Conservation (phyloP, 2,329 filamentous ascomycete genomes). For the Kalaharituber pfeilii region DNA sequence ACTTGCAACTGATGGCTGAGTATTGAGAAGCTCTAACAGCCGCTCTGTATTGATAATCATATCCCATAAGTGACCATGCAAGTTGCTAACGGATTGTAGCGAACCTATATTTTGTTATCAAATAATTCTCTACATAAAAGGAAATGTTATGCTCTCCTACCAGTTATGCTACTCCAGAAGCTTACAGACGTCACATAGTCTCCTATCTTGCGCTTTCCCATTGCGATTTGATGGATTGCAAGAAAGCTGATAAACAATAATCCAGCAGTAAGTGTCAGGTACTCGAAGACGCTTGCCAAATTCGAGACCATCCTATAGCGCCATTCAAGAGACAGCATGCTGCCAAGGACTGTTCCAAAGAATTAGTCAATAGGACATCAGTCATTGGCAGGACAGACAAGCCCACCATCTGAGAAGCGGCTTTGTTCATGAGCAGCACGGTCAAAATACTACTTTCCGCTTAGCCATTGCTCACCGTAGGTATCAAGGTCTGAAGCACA, state of each 20-base stretch:
- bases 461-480: too few species aligned
- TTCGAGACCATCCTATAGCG: not conserved
- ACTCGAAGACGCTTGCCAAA: constrained; percentile 30
- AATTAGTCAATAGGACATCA: too few species aligned
- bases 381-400: constrained; percentile 10
- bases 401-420: constrained; percentile 30
- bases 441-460: constrained; percentile 38
- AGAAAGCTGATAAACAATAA: constrained; percentile 35
- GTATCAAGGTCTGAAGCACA: too few species aligned
- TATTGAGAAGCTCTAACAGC: constrained; percentile 39
- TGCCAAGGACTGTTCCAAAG: constrained; percentile 24
- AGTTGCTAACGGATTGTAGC: constrained; percentile 35
- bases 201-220: constrained; percentile 36
- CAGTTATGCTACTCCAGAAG: constrained; percentile 45
- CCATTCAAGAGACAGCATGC: not conserved
- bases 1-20: constrained; percentile 39
- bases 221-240: constrained; percentile 37
- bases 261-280: constrained; percentile 33
- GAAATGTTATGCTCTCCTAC: constrained; percentile 25
- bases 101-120: constrained; percentile 26
- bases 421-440: constrained; percentile 36
- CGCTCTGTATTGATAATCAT: constrained; percentile 49
- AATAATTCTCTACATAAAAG: constrained; percentile 9
- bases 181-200: constrained; percentile 47
- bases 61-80: constrained; percentile 33